Base-by-base conservation (phyloP, 106 monocot species). In the Dioscorea alata region DNA sequence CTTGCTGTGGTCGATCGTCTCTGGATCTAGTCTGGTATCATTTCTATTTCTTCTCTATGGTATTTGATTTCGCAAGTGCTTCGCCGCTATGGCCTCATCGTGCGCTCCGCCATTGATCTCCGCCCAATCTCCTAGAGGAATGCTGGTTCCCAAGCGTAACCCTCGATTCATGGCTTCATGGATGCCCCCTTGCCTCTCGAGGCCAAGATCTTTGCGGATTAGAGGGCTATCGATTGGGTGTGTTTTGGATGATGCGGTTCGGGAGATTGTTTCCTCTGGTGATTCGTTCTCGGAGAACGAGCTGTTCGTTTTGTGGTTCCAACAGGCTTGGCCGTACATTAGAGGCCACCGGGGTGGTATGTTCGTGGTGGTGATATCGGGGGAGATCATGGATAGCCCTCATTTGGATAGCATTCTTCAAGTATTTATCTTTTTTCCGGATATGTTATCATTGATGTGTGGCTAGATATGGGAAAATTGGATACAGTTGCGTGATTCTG, bases 251-350 rank as follows among this genome's bases (percentile, higher is more conserved):
- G 16, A 19, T 19, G 54, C 54, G n/a, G 54, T 6, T 19, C n/a
- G 54, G 54, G 16, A 56, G 54, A 18, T 8, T 16, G 54, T 19
- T 56, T 16, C 54, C 16, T 4, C 54, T 56, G 54, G 19, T 42
- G 6, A 42, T 42, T 0, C 12, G 4, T 8, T 0, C 4, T 23
- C n/a, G 58, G 86, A 84, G 52, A 59, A 80, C 28, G 79, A 83
- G 76, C 79, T 77, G 35, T 83, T 88, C 53, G 90, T 94, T 13
- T 71, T 51, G 25, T 86, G 83, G 75, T 94, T 88, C 64, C 66
- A 84, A 9, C 81, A 88, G 73, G 81, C 91, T 6, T 95, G 94
- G 94, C 85, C 88, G 14, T 89, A 89, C 68, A 90, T 95, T 22
- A 74, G 77, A 23, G 88, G 84, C 4, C 95, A 91, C 68, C 67